Percentiles rank a stretch among this genome's conserved stretches.
Conservation (phyloP, 768 basidiomycete species). For the Dendrothele bispora region DNA sequence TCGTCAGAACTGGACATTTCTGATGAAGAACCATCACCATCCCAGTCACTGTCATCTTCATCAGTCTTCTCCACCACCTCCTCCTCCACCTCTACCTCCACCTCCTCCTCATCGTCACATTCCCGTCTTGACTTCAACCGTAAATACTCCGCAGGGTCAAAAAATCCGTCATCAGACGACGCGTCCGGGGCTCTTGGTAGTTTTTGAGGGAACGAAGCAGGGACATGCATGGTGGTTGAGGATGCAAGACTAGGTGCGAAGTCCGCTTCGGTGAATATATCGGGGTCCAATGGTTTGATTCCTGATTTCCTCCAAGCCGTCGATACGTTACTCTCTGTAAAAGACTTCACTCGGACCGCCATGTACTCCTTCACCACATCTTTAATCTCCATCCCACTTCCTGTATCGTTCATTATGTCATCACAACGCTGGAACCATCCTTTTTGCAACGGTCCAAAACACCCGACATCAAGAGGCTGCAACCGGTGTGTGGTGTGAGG, state of each 20-base stretch:
- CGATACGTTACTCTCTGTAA: constrained; percentile 12
- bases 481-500: constrained; percentile 32
- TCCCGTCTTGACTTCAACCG: background rate
- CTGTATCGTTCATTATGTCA: constrained; percentile 8
- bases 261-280: constrained; percentile 15
- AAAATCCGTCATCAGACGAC: background rate
- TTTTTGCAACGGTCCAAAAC: constrained; percentile 25
- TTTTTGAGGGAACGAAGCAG: background rate
- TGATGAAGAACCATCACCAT: no score
- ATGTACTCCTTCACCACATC: constrained; percentile 21
- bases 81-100: no score
- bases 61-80: no score
- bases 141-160: background rate
- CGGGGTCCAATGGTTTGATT: constrained; percentile 15
- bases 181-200: constrained; percentile 1
- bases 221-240: constrained; percentile 3
- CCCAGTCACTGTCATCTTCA: no score
- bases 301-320: constrained; percentile 20
- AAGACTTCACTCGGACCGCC: constrained; percentile 7
- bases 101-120: background rate
- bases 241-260: constrained; percentile 15
- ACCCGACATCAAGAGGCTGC: constrained; percentile 34
- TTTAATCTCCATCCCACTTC: constrained; percentile 16
- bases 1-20: no score
- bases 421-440: constrained; percentile 21